Conservation (phyloP, 2,329 filamentous ascomycete species). For the Balansia obtecta region DNA sequence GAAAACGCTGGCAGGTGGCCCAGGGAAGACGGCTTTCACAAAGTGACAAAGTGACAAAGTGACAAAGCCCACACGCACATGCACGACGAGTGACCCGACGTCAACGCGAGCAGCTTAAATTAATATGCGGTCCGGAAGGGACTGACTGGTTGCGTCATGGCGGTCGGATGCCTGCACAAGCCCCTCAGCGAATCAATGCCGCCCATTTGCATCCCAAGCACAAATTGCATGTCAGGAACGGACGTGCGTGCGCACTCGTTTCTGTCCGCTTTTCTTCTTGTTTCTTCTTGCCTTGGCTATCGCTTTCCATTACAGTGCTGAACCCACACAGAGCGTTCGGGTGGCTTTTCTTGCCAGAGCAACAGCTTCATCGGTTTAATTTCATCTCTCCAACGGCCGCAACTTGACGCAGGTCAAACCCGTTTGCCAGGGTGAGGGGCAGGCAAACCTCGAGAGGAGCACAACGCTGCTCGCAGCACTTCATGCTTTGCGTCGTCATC, state of each 20-base stretch:
- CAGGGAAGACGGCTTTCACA: too few species aligned
- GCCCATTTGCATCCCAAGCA: neutral
- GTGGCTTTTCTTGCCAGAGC: neutral
- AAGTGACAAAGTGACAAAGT: too few species aligned
- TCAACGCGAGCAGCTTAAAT: too few species aligned
- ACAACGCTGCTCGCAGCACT: neutral
- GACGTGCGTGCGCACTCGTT: neutral
- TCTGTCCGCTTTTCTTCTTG: neutral
- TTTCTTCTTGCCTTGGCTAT: neutral
- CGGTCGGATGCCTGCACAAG: constrained; percentile 16
- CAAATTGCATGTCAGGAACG: neutral
- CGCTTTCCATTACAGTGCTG: neutral
- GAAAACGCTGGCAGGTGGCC: too few species aligned
- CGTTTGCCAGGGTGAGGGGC: neutral
- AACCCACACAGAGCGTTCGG: neutral
- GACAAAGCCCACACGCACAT: too few species aligned
- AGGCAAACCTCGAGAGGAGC: neutral
- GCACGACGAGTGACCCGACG: too few species aligned
- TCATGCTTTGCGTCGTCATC: neutral
- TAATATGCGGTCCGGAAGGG: too few species aligned
- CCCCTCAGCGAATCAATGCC: neutral
- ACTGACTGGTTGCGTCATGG: constrained; percentile 18
- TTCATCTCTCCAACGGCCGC: neutral
- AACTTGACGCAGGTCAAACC: neutral
- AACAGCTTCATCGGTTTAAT: neutral